Base-by-base conservation (phyloP, 306 rosid genomes). In the Hippophae tibetana region DNA sequence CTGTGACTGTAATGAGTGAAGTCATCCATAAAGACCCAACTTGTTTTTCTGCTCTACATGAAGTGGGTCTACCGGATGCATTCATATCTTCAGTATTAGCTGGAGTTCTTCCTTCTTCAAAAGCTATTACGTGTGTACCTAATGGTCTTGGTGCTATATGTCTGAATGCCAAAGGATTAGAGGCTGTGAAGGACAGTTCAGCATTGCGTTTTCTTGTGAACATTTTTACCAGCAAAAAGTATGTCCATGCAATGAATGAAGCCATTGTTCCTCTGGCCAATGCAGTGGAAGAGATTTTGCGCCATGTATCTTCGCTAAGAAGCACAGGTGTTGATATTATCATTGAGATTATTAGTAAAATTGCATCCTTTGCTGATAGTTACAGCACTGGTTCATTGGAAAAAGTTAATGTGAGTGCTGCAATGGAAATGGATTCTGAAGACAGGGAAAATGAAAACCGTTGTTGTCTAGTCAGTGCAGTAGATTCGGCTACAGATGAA, bases 131-230 rank as follows among this genome's bases (percentile, higher is more conserved):
- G 10, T 90, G 97, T 50, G 69, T 90, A 65, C 97, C 97, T 58
- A 90, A 90, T 67, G 97, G 97, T 60, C 84, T 90, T 27, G 97
- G 97, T 68, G 97, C 97, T 52, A 85, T 90, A 60, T 90, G 97
- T 81, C 97, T 90, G 10, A 90, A 83, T 67, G 79, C 97, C 72
- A 81, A 76, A 76, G 97, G 97, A 57, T 78, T 90, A 65, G 96
- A 87, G 79, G 73, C 85, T 52, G 97, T 90, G 69, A 81, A 78
- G 76, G 94, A 85, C 75, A 72, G 74, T 58, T 79, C 70, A 3
- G 86, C 96, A 6, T 58, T 90, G 56, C 82, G 75, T 64, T 90
- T 87, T 62, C 96, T 90, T 77, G 82, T 83, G 62, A 87, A 87
- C 69, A 83, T 87, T 56, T 90, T 90, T 75, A 82, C 94, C 26